Evolutionary conservation across 768 basidiomycete species (phyloP), one percentile per base, ranked within the genome.

Genomic region (Leccinum ochraceum): DNA sequence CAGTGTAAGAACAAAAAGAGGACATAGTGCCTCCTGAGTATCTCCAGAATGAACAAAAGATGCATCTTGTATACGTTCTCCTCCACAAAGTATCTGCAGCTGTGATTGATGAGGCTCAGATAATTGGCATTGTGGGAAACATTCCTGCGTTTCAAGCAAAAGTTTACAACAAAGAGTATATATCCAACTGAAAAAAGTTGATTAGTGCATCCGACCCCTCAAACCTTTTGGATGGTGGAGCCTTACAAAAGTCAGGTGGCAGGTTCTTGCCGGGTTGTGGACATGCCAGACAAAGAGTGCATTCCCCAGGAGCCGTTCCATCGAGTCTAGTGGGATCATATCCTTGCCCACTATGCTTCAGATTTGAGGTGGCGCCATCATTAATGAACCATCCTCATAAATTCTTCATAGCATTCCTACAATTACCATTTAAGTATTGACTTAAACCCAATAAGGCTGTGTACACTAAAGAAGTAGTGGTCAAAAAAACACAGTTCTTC

Each of bases 321-420:
- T 57, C 36, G 2, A 6, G 16, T 10, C 56, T 26, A 2, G 16
- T 17, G 7, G 57, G 24, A 26, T 58, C 26, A 16, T 49, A 14
- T 9, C 28, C 44, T 4, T 5, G 32, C 5, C 46, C 56, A 14
- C 32, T 3, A 20, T 16, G 8, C 10, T 57, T 57, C 11, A 57
- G 11, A 11, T 13, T 57, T 57, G n/a, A 57, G 56, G 20, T 57
- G 56, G 30, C 30, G 20, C 56, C 56, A 57, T 16, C 24, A 24
- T 24, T 24, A 24, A 24, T 24, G 24, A 24, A 24, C 3, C 24
- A 24, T 24, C 24, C 24, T 24, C 24, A 3, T 3, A 3, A 24
- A 24, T 24, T 24, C 24, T 24, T 24, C 3, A 24, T 24, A 24
- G 24, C 24, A 3, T 3, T 24, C 24, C 24, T 24, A 24, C 24